phyloP scores from a whole-genome alignment of 495 filamentous ascomycete genomes.

The Pyrenula aspistea region DNA sequence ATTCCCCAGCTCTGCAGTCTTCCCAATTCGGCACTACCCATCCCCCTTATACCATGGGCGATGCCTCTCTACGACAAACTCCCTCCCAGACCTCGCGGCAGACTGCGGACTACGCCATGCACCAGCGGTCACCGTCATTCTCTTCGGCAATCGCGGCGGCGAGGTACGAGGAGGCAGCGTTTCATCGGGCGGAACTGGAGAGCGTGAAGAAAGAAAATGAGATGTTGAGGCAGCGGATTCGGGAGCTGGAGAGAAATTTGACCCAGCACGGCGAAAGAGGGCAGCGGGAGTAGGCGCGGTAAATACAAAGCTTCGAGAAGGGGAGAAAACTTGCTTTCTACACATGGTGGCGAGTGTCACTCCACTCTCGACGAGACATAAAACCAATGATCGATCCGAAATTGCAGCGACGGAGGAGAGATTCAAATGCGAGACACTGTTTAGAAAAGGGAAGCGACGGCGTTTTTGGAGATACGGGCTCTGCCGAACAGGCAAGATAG shows the following conservation, averaged over 20 bases:
- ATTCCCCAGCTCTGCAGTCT: slow-evolving; percentile 3
- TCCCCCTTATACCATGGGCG: slow-evolving; percentile 1
- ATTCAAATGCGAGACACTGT: no score
- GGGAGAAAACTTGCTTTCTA: no score
- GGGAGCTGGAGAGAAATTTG: slow-evolving; percentile 48
- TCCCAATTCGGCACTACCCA: neutral
- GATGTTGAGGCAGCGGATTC: slow-evolving; percentile 54
- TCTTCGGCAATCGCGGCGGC: slow-evolving; percentile 18
- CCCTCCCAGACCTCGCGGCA: slow-evolving; percentile 7
- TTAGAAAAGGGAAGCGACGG: no score
- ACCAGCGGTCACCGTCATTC: slow-evolving; percentile 13
- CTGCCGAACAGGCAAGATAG: no score
- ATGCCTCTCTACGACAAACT: slow-evolving; percentile 11
- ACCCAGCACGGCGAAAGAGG: neutral
- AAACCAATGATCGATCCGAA: no score
- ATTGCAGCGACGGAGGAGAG: no score
- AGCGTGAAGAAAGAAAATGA: slow-evolving; percentile 72
- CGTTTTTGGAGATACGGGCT: no score
- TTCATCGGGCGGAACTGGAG: slow-evolving; percentile 61
- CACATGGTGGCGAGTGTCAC: no score
- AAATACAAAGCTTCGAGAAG: no score
- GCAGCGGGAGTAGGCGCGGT: no score
- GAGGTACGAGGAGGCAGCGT: slow-evolving; percentile 59
- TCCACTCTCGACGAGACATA: no score
- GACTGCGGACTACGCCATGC: slow-evolving; percentile 3